These are phyloP conservation scores for Prillingera fragicola DNA, from an alignment of 1,284 basidiomycete species.

Conservation along the genomic window DNA sequence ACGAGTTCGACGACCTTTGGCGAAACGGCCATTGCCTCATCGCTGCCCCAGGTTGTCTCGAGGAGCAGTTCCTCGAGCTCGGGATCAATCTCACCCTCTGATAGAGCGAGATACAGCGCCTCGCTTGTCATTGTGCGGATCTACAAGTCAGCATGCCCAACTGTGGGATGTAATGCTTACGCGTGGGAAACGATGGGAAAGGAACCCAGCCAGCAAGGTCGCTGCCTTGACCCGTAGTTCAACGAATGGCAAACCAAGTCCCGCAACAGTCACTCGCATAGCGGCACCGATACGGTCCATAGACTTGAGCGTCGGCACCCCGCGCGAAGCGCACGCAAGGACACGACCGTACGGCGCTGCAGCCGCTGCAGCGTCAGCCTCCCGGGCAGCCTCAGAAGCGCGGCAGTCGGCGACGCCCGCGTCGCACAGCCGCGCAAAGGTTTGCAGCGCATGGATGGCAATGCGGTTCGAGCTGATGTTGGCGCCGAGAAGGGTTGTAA, in stretches of 20 bases:
- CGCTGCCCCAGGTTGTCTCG: conserved; percentile 66
- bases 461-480: conserved; percentile 61
- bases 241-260: conserved; percentile 4
- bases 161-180: conserved; percentile 51
- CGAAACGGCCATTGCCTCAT: conserved; percentile 11
- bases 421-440: conserved; percentile 65
- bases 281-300: conserved; percentile 67
- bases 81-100: conserved; percentile 60
- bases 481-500: conserved; percentile 53
- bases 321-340: conserved; percentile 15
- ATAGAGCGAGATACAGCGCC: conserved; percentile 66
- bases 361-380: neutral
- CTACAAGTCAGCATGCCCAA: conserved; percentile 47
- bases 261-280: conserved; percentile 62
- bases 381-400: neutral
- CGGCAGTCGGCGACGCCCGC: conserved; percentile 41
- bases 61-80: conserved; percentile 70
- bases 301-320: conserved; percentile 58
- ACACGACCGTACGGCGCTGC: conserved; percentile 2
- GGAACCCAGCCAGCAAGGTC: conserved; percentile 55
- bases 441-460: conserved; percentile 71
- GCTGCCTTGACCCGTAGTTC: conserved; percentile 52
- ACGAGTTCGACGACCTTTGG: conserved; percentile 17
- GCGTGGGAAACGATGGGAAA: conserved; percentile 70
- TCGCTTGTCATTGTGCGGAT: conserved; percentile 73